Base-by-base conservation (phyloP, 2,329 filamentous ascomycete genomes). In the Epichloe gansuensis region DNA sequence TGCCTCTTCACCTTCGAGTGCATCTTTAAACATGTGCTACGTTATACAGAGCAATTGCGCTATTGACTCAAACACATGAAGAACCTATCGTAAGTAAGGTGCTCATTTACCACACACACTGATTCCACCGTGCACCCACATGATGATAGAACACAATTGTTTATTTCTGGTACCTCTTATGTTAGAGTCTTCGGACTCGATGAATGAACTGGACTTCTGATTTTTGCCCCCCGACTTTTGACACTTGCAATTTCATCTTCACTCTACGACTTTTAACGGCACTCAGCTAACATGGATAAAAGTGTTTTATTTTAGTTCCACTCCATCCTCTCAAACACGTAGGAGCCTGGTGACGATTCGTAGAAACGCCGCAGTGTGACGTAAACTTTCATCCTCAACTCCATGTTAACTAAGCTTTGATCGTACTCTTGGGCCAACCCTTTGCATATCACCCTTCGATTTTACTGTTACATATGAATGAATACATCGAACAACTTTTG, bases 121-220 rank as follows among this genome's bases (percentile, higher is more conserved):
- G 6, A 43, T 35, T 41, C 21, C 41, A 42, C 17, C 25, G 36
- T 50, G 42, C 50, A 40, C 25, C 25, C 66, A 62, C 61, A 78
- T 89, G 87, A 91, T 90, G 87, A 91, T 78, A 81, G 45, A 69
- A 68, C 66, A 75, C 75, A 72, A 74, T 75, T 73, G 62, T 71
- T 70, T 46, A 75, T 85, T 90, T 94, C 87, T 95, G 89, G 89
- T 89, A 95, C 89, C 89, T 95, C 89, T 95, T 93, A 89, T 89
- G 81, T 87, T 84, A 93, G 82, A 75, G 76, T 64, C 66, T 73
- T 74, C 68, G 65, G 74, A 71, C 72, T 76, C 82, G 70, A 87
- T 90, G 86, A 88, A 87, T 86, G 80, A 75, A 85, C 74, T 74
- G 84, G 84, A 89, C 86, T 88, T 89, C 86, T 90, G 86, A 90